Base-by-base conservation (phyloP, 2,329 filamentous ascomycete genomes). In the Xylariales sp. region DNA sequence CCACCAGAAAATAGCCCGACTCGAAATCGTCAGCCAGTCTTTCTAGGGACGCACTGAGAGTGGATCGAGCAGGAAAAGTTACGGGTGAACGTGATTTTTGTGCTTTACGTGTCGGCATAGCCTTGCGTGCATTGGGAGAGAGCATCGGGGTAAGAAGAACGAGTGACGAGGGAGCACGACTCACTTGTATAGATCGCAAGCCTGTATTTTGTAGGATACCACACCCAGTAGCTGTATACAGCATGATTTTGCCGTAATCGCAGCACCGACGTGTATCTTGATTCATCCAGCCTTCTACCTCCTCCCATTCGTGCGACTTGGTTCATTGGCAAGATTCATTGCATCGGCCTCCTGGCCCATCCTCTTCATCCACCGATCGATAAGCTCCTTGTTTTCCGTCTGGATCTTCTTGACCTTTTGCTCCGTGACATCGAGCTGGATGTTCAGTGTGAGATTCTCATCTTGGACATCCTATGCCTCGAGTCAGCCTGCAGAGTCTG, bases 351-450 rank as follows among this genome's bases (percentile, higher is more conserved):
- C 90, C 58, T 83, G 77, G 4, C 82, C 84, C 77, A 93, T 93
- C 49, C 84, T 75, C 57, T 80, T 81, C 85, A 97, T 90, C 88
- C 90, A 97, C 41, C 93, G 76, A 60, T 89, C 84, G 40, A 96
- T 82, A 42, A 98, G 72, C 51, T 95, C 86, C 57, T 87, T 82
- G 58, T 97, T 97, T 61, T 97, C 93, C 45, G 73, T 75, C 58
- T 82, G 78, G 48, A 95, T 69, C 62, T 80, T 82, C 58, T 84
- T 80, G 20, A 77, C 73, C 56, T 81, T 80, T 59, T 90, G 78
- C 60, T 94, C 89, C 3, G 84, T 82, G 70, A 96, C 79, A 52
- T 93, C 89, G 31, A 96, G 73, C 63, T 97, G 86, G 50, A 97
- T 71, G 51, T 90, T 90, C 34, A 96, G 67, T 1, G 88, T 84